Conservation (phyloP, 1,284 basidiomycete genomes). For the Cutaneotrichosporon spelunceum region DNA sequence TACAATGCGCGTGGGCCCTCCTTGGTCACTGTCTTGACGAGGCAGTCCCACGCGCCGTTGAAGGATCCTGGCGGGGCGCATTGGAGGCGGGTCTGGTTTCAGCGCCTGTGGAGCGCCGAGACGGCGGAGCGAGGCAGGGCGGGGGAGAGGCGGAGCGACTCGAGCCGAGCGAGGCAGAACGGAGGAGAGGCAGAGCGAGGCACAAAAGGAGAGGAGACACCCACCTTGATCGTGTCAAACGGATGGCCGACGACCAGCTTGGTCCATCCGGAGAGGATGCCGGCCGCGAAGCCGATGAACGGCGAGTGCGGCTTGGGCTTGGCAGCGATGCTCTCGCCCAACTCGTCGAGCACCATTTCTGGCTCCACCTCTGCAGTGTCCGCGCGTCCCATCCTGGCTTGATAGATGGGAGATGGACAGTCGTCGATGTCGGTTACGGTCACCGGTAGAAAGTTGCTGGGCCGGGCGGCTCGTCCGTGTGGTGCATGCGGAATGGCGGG, state of each 20-base stretch:
- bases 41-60: constrained; percentile 46
- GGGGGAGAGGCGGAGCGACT: background rate
- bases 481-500: too few relatives aligned
- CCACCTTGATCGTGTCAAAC: constrained; percentile 48
- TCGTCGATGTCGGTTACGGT: too few relatives aligned
- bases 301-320: constrained; percentile 34
- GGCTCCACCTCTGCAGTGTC: too few relatives aligned
- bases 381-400: too few relatives aligned
- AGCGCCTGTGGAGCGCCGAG: background rate
- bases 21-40: constrained; percentile 21
- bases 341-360: constrained; percentile 21
- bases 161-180: background rate
- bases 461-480: too few relatives aligned
- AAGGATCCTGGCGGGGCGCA: constrained; percentile 47
- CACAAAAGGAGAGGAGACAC: constrained; percentile 3
- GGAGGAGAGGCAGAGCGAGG: background rate
- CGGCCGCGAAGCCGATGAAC: constrained; percentile 48
- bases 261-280: constrained; percentile 44
- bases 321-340: constrained; percentile 21
- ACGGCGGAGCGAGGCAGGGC: background rate
- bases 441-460: too few relatives aligned
- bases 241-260: constrained; percentile 46
- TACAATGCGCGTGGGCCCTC: constrained; percentile 49
- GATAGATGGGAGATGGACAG: background rate
- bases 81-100: constrained; percentile 35